Evolutionary conservation across 176 grass and related monocot species (phyloP), one percentile per base, ranked within the genome.

Genomic region (Metroxylon sagu): DNA sequence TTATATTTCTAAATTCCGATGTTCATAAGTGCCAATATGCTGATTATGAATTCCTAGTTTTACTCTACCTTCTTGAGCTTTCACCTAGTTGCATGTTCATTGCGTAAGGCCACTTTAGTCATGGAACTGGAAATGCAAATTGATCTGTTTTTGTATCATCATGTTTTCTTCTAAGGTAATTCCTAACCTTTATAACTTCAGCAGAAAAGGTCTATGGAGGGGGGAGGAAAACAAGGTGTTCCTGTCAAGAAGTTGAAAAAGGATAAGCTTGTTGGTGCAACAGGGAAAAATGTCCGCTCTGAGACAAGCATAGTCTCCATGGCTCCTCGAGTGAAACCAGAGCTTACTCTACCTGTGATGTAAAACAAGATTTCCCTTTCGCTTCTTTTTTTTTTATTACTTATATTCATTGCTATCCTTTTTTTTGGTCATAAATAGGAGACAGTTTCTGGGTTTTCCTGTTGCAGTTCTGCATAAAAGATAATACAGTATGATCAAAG

Each of bases 191-290:
- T 43, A 43, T 43, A 43, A 43, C 35, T 43, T 19, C 52, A 66
- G 51, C 92, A 97, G 87, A 97, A 91, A 75, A 97, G 60, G 65
- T 67, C 79, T 23, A 35, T 73, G 29, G 90, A 89, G 71, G 21
- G 21, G 21, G 80, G 85, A 81, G 86, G 80, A 78, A 95, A 95
- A 64, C 87, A 88, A 18, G 62, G 84, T 23, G 70, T 69, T 62
- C 61, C 86, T 75, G 26, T 75, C 62, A 97, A 91, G 70, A 97
- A 97, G 76, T 27, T 71, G 52, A 97, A 97, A 83, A 97, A 91
- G 62, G 92, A 97, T 66, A 97, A 91, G 65, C 63, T 88, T 77
- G 75, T 71, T 39, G 81, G 81, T 56, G 73, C 78, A 49, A 78
- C 75, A 49, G 92, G 92, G 51, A 97, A 91, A 80, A 82, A 74